Conservation (phyloP, 75 land plant genomes). For the Larix kaempferi region DNA sequence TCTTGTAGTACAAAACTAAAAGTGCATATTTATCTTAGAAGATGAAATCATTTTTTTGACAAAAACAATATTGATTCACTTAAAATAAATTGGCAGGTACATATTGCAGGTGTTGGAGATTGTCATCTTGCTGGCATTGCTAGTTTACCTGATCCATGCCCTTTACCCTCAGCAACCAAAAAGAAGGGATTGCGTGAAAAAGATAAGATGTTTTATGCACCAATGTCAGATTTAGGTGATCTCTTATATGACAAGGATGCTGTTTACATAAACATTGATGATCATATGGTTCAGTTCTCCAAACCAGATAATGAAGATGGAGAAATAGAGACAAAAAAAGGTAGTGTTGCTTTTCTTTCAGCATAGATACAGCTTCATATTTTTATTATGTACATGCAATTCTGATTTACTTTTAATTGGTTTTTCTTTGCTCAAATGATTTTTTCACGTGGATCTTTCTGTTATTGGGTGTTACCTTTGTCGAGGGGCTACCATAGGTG, state of each 20-base stretch:
- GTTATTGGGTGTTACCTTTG: too few species aligned
- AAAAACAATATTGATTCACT: slow-evolving; percentile 6
- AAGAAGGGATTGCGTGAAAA: slow-evolving; percentile 93
- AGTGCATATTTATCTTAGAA: not conserved
- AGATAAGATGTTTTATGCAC: slow-evolving; percentile 96
- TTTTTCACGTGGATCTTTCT: not conserved
- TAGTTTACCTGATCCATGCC: slow-evolving; percentile 90
- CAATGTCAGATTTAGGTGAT: slow-evolving; percentile 98
- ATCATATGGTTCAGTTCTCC: slow-evolving; percentile 91
- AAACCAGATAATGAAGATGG: slow-evolving; percentile 50
- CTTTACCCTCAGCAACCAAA: slow-evolving; percentile 97
- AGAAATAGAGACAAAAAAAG: slow-evolving; percentile 16
- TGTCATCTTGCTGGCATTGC: slow-evolving; percentile 57
- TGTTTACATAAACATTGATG: slow-evolving; percentile 92
- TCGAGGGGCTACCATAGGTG: too few species aligned
- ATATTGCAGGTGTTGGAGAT: slow-evolving; percentile 98
- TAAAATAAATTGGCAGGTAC: slow-evolving; percentile 57
- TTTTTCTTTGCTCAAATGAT: not conserved
- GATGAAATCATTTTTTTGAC: not conserved
- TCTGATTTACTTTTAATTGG: not conserved
- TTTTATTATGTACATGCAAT: not conserved
- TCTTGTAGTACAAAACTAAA: not conserved
- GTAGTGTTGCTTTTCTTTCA: slow-evolving; percentile 15
- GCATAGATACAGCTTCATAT: not conserved
- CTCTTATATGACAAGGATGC: slow-evolving; percentile 98